Evolutionary conservation across 257 asterid species (phyloP).

Genomic region (Rehmannia glutinosa): DNA sequence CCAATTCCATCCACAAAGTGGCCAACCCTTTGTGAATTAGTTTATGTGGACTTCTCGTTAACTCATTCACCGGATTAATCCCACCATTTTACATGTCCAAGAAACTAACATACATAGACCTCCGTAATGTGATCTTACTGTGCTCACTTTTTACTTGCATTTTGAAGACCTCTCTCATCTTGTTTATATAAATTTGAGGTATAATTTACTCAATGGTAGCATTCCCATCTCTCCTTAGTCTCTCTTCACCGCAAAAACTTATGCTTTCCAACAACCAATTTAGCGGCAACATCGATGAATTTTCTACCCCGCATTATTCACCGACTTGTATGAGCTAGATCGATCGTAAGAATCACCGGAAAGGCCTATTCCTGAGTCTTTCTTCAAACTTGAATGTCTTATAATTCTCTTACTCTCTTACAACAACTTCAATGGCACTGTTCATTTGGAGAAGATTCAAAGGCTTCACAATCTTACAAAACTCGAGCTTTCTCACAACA

Average conservation of each 20-base stretch:
- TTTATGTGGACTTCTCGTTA: conserved; percentile 14
- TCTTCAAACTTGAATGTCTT: conserved; percentile 14
- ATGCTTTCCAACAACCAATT: conserved; percentile 22
- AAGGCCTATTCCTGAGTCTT: conserved; percentile 14
- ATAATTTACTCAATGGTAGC: conserved; percentile 24
- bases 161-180: conserved; percentile 24
- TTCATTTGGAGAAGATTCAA: conserved; percentile 5
- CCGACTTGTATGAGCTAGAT: conserved; percentile 3
- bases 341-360: conserved; percentile 21
- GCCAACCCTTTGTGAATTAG: conserved; percentile 15
- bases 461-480: conserved; percentile 14
- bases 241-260: conserved; percentile 23
- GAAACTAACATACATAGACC: conserved; percentile 20
- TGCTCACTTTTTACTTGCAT: conserved; percentile 20
- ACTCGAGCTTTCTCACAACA: conserved; percentile 42
- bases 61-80: conserved; percentile 23
- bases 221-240: too few relatives aligned
- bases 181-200: not conserved
- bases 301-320: not conserved
- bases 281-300: conserved; percentile 19
- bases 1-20: conserved; percentile 22
- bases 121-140: conserved; percentile 14
- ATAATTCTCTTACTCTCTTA: not conserved
- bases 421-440: conserved; percentile 23
- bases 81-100: conserved; percentile 28